Base-by-base conservation (phyloP, 2,329 filamentous ascomycete species). In the Myriosclerotinia duriaeana region DNA sequence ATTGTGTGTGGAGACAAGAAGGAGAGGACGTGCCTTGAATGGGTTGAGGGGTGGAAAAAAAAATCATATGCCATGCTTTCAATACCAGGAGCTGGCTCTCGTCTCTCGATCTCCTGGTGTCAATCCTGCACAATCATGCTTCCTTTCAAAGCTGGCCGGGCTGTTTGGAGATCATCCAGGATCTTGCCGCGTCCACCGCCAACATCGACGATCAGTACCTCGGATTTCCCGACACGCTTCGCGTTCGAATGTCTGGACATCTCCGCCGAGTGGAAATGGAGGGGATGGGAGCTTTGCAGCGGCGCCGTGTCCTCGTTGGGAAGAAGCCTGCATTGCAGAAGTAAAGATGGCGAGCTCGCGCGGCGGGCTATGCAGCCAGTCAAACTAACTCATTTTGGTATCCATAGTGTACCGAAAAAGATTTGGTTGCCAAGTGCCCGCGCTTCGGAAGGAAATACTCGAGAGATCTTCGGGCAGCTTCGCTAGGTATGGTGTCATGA, bases 11-110 rank as follows among this genome's bases (percentile, higher is more conserved):
- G 22, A 48, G 40, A 36, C n/a, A 55, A 55, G 34, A 4, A 36
- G 30, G 42, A 11, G 22, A 12, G n/a, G 5, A 55, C 30, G 6
- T 63, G 38, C 58, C 53, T 22, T 72, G 69, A 17, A 78, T 68
- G 0, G 76, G 76, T 65, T 78, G 76, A 0, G 72, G 69, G 7
- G 72, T 72, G 69, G 78, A 78, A 71, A 78, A 78, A 78, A 71
- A 78, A 76, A 63, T 76, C 74, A 67, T 78, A 71, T 4, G 68
- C 67, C 69, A 76, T 70, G 6, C 46, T 46, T 53, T 63, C 65
- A 36, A 64, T 61, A 14, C 54, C 62, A 38, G 14, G 20, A n/a
- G 26, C n/a, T 42, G 53, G 38, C n/a, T 40, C 36, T 44, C n/a
- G 50, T 46, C 55, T 44, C 52, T 67, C 65, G 53, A 71, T 69